Evolutionary conservation across 805 yeast species (phyloP), one percentile per base, ranked within the genome.

Genomic region (Spathaspora passalidarum): DNA sequence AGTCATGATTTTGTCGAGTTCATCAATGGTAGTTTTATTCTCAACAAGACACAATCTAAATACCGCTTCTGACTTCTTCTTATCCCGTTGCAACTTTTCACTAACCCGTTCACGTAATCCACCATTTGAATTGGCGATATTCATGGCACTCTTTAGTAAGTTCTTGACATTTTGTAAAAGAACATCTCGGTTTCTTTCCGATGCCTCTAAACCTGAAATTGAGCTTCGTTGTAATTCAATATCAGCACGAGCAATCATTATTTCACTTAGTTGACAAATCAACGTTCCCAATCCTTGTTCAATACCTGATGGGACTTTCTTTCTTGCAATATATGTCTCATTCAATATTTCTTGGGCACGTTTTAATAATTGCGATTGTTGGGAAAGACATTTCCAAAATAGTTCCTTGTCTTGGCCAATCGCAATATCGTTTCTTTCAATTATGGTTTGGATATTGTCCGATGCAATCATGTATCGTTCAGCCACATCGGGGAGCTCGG

Each of bases 201-300:
- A 69, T 19, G 62, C 57, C 8, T 62, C 65, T 20, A 44, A 49
- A 14, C 57, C 58, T 0, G 55, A 42, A 3, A 75, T 25, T 38
- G 64, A 68, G n/a, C 73, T 61, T 45, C 82, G 61, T 54, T 77
- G 81, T 10, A 76, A 53, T 45, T 78, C 82, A 3, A 78, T 66
- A 53, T 79, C 84, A 1, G 80, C 72, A 41, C 83, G 62, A 25
- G 76, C 79, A n/a, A 78, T 72, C 25, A 70, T 53, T 1, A 78
- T 60, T 7, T 72, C 65, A 48, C 76, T 63, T 2, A 76, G 48
- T 46, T 73, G 75, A 10, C 65, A 55, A 22, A 65, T 57, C 16
- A 67, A 44, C 1, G 59, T 49, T 1, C 75, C 73, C 26, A 64
- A 38, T 2, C 68, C 70, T 8, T 47, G 34, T 22, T 57, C 59